These are phyloP conservation scores for Solanum dulcamara DNA, from an alignment of 257 asterid genomes.

Conservation along the genomic window DNA sequence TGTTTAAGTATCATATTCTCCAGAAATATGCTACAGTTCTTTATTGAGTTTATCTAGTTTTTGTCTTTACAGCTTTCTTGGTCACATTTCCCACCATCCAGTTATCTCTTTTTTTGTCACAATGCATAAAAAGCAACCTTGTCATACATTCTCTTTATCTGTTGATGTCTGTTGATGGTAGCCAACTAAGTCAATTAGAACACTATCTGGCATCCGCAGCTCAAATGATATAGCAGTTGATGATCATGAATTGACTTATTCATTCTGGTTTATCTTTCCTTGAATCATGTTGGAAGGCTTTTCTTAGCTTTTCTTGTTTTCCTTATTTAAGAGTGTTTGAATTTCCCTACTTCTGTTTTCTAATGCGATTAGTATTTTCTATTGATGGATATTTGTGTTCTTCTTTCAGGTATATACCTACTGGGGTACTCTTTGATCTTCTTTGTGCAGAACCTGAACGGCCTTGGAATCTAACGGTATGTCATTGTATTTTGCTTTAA, in stretches of 20 bases:
- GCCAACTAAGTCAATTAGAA: neutral
- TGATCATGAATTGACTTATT: neutral
- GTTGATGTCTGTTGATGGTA: neutral
- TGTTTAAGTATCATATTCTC: neutral
- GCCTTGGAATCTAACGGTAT: constrained; percentile 93
- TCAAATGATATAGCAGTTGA: neutral
- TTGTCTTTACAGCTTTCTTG: neutral
- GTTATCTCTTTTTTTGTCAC: neutral
- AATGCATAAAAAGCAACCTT: neutral
- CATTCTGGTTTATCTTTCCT: neutral
- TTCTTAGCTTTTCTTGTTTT: neutral
- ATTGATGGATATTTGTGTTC: constrained; percentile 9
- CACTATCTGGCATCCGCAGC: neutral
- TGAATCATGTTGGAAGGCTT: neutral
- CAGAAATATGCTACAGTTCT: neutral
- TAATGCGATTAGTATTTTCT: neutral
- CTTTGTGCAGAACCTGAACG: constrained; percentile 93
- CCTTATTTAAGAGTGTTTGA: neutral
- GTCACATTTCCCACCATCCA: neutral
- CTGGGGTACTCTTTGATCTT: constrained; percentile 91
- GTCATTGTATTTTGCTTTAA: constrained; percentile 1
- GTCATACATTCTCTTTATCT: neutral
- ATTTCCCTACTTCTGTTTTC: neutral
- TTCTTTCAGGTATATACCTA: constrained; percentile 73
- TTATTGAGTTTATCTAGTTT: neutral